These are phyloP conservation scores for Candida schatavii DNA, from an alignment of 805 yeast genomes.

Conservation along the genomic window DNA sequence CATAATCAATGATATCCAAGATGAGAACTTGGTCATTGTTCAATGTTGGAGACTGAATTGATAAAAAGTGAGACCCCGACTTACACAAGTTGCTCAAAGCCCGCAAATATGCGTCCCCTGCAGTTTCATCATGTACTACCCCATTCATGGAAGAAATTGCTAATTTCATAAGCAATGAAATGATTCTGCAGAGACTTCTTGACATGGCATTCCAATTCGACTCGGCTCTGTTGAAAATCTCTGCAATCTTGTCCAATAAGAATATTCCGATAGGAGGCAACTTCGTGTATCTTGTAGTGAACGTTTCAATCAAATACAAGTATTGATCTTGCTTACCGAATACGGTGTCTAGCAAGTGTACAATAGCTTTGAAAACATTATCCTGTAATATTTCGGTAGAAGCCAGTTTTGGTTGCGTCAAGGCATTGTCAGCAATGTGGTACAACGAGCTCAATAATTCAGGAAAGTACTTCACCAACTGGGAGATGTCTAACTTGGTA, in stretches of 20 bases:
- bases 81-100: conserved; percentile 34
- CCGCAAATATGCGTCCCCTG: conserved; percentile 20
- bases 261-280: conserved; percentile 53
- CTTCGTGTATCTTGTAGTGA: conserved; percentile 31
- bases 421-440: conserved; percentile 27
- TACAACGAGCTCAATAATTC: conserved; percentile 43
- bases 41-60: conserved; percentile 44
- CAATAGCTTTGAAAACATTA: conserved; percentile 50
- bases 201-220: conserved; percentile 61
- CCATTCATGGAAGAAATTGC: conserved; percentile 24
- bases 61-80: conserved; percentile 44
- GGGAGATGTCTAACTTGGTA: conserved; percentile 51
- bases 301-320: conserved; percentile 53
- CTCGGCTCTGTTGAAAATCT: conserved; percentile 46
- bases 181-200: conserved; percentile 60
- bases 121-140: conserved; percentile 9
- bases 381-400: conserved; percentile 31
- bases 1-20: conserved; percentile 57
- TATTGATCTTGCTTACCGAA: conserved; percentile 67
- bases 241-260: conserved; percentile 45
- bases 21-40: conserved; percentile 63
- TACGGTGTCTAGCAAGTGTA: conserved; percentile 59
- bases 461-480: conserved; percentile 60
- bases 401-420: conserved; percentile 20
- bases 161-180: conserved; percentile 48